phyloP scores from a whole-genome alignment of 2,329 filamentous ascomycete genomes.

The Tolypocladium ovalisporum region DNA sequence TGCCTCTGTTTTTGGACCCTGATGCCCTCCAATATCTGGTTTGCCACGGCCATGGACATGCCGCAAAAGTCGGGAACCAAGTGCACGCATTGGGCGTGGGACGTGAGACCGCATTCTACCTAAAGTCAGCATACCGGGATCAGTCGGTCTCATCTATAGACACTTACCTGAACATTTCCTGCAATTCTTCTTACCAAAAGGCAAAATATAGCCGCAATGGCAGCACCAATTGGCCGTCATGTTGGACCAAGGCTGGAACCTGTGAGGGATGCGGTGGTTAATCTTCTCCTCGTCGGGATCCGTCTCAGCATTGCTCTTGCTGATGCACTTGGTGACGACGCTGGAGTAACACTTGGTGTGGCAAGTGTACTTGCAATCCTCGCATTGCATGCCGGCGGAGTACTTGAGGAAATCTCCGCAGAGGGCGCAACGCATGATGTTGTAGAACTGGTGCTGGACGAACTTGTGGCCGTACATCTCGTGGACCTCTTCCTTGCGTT shows the following conservation, averaged over 20 bases:
- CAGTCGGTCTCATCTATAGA: not conserved
- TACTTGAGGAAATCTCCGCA: slow-evolving; percentile 99
- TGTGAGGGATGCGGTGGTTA: slow-evolving; percentile 97
- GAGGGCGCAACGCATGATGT: slow-evolving; percentile 98
- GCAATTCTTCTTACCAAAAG: slow-evolving; percentile 89
- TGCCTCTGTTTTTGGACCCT: slow-evolving; percentile 63
- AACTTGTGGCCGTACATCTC: slow-evolving; percentile 99
- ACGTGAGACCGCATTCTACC: slow-evolving; percentile 80
- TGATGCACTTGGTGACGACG: slow-evolving; percentile 98
- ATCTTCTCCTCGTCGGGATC: slow-evolving; percentile 99
- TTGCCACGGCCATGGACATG: slow-evolving; percentile 97
- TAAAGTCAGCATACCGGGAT: slow-evolving; percentile 1
- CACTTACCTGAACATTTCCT: slow-evolving; percentile 74
- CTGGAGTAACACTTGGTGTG: slow-evolving; percentile 95
- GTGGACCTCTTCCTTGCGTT: slow-evolving; percentile 95
- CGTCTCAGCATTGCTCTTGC: slow-evolving; percentile 96
- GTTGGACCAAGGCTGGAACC: slow-evolving; percentile 93
- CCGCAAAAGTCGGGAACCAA: slow-evolving; percentile 97
- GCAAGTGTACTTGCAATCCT: slow-evolving; percentile 99
- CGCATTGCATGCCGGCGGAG: slow-evolving; percentile 96
- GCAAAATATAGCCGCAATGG: slow-evolving; percentile 92
- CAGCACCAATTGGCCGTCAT: slow-evolving; percentile 99
- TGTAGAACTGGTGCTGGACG: slow-evolving; percentile 97
- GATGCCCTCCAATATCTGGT: slow-evolving; percentile 83
- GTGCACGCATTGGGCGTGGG: slow-evolving; percentile 84